Base-by-base conservation (phyloP, 495 filamentous ascomycete species). In the Hypoxylon intermedium region DNA sequence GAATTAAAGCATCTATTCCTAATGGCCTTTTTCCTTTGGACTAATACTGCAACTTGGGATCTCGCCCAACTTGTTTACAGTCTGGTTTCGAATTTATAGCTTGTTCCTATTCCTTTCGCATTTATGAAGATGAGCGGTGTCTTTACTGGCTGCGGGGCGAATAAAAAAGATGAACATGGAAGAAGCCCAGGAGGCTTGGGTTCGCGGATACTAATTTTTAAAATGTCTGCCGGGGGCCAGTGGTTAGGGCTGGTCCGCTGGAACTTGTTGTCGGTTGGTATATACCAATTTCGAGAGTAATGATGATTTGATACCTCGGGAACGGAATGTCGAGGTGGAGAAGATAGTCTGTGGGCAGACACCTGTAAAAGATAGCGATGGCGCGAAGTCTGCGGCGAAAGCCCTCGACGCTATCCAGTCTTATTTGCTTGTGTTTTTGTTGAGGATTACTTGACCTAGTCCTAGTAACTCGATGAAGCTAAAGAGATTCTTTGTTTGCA, bases 101-200 rank as follows among this genome's bases (percentile, higher is more conserved):
- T 71, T 74, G 37, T 68, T 60, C 50, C 65, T 65, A 42, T 70
- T 46, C 60, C 49, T 60, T 61, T 63, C 62, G 60, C 60, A 67
- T 65, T 68, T 67, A 70, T 47, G 67, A 65, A 59, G 64, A 67
- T 55, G 70, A 66, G 54, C 60, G 61, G 68, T 46, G 55, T 63
- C 51, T 50, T 67, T 67, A 60, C 53, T 56, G 70, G 71, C 69
- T 74, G 72, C 67, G 43, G 70, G 72, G 58, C 65, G 71, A 68
- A 67, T 48, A 20, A 58, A 67, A 69, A 67, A 60, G 69, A 75
- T 70, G 72, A 70, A 76, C 68, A 70, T 72, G 65, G 75, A 75
- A 67, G 67, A 71, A 67, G 77, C 75, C 77, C 77, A 72, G 76
- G 77, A 71, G 76, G 76, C 71, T 71, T 58, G 47, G 67, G 64